Conservation (phyloP, 768 basidiomycete species). For the Ephemerocybe angulata region DNA sequence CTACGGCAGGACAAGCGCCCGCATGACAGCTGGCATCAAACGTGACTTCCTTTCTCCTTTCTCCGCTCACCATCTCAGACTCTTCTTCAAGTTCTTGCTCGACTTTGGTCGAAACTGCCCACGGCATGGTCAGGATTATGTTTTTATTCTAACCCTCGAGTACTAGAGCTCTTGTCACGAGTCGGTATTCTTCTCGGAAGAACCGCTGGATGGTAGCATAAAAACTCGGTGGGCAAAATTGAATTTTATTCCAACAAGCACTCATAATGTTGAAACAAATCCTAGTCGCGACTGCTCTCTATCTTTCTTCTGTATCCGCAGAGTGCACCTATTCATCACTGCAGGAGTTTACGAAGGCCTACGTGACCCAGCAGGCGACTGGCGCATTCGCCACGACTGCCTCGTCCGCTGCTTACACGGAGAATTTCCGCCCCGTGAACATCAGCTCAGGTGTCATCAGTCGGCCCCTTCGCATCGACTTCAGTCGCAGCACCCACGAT, state of each 20-base stretch:
- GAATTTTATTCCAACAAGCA: background rate
- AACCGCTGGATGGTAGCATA: background rate
- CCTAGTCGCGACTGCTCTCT: background rate
- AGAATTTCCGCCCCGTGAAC: conserved; percentile 5
- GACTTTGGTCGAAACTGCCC: too few relatives aligned
- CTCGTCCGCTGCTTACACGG: conserved; percentile 2
- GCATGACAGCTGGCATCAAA: too few relatives aligned
- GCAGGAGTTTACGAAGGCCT: conserved; percentile 1
- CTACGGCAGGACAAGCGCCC: too few relatives aligned
- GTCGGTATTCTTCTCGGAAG: conserved; percentile 2
- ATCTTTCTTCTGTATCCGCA: background rate
- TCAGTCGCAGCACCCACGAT: conserved; percentile 7
- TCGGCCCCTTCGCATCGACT: conserved; percentile 3
- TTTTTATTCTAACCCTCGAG: too few relatives aligned
- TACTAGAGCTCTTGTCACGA: too few relatives aligned
- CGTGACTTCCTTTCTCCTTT: too few relatives aligned
- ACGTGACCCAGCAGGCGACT: background rate
- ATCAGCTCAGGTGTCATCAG: conserved; percentile 1
- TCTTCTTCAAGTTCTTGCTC: too few relatives aligned
- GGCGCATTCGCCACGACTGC: background rate
- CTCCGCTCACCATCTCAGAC: too few relatives aligned
- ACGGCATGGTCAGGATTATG: too few relatives aligned
- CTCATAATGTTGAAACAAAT: background rate
- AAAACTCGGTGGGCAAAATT: background rate
- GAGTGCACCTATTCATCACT: conserved; percentile 7